phyloP scores from a whole-genome alignment of 306 rosid genomes.

The Dicorynia guianensis region DNA sequence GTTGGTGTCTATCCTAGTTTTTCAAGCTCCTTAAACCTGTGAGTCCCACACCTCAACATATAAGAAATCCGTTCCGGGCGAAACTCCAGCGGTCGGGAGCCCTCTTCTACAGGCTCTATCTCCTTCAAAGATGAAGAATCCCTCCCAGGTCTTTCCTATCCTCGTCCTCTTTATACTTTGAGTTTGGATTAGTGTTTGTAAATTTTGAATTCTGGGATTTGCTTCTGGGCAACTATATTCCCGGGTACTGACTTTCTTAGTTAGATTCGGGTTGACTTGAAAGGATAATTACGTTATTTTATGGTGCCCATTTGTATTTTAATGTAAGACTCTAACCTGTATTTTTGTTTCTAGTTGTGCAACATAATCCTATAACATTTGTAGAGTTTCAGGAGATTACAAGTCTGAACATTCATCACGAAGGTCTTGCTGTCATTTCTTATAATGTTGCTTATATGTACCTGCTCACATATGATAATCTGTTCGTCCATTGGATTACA shows the following conservation, averaged over 20 bases:
- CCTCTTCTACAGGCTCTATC: constrained; percentile 41
- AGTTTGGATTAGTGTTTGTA: background rate
- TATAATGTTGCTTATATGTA: too few relatives aligned
- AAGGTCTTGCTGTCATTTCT: background rate
- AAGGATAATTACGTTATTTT: too few relatives aligned
- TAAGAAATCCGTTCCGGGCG: constrained; percentile 49
- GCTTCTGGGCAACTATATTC: background rate
- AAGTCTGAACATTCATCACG: background rate
- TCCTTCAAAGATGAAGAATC: constrained; percentile 43
- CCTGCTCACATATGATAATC: background rate
- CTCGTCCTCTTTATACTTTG: background rate
- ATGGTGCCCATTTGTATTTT: background rate
- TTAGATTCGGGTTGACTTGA: background rate
- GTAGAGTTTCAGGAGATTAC: background rate
- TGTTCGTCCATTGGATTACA: background rate
- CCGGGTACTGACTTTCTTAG: background rate
- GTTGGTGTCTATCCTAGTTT: constrained; percentile 38
- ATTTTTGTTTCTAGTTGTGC: background rate
- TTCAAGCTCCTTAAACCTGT: constrained; percentile 30
- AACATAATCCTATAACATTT: background rate
- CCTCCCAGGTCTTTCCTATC: constrained; percentile 48
- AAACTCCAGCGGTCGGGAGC: constrained; percentile 47
- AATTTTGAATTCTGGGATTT: background rate
- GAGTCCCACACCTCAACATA: constrained; percentile 22
- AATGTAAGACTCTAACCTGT: too few relatives aligned